Evolutionary conservation across 768 basidiomycete species (phyloP).

Genomic region (Nidularia pulvinata): DNA sequence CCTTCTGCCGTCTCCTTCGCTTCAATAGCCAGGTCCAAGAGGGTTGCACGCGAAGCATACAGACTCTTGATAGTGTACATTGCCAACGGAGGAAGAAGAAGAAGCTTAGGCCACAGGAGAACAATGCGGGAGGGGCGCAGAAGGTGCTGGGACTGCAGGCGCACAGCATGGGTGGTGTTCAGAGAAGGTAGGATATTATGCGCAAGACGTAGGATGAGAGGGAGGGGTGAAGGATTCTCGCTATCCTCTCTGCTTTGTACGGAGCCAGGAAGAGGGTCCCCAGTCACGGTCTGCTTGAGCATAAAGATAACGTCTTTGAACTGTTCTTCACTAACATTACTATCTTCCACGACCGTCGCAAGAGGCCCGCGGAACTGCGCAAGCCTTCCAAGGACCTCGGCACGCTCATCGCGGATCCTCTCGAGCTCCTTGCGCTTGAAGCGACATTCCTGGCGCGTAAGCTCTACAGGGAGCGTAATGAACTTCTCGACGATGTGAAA

Average conservation of each 20-base stretch:
- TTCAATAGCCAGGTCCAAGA: slow-evolving; percentile 57
- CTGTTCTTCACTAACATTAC: slow-evolving; percentile 8
- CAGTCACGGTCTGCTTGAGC: not conserved
- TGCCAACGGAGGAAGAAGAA: slow-evolving; percentile 73
- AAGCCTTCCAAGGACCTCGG: slow-evolving; percentile 65
- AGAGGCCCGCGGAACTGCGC: slow-evolving; percentile 50
- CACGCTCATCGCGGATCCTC: slow-evolving; percentile 64
- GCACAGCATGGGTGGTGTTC: slow-evolving; percentile 22
- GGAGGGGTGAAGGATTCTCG: not conserved
- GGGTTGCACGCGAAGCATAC: slow-evolving; percentile 59
- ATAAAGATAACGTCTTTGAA: not conserved
- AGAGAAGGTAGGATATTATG: slow-evolving; percentile 21
- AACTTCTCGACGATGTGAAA: not conserved
- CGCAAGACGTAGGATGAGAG: slow-evolving; percentile 20
- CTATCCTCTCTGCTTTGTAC: too few relatives aligned
- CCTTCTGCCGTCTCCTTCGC: slow-evolving; percentile 64
- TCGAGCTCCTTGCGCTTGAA: slow-evolving; percentile 61
- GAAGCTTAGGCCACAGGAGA: slow-evolving; percentile 79
- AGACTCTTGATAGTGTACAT: slow-evolving; percentile 47
- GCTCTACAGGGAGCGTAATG: slow-evolving; percentile 53
- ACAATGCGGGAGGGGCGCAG: slow-evolving; percentile 67
- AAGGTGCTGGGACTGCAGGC: slow-evolving; percentile 34
- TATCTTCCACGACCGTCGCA: slow-evolving; percentile 22
- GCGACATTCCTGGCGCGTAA: slow-evolving; percentile 68
- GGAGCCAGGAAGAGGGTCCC: too few relatives aligned